A percentile compares a stretch with the other conserved stretches of the same genome.
Evolutionary conservation across 257 asterid genomes (phyloP).

Genomic region (Solanum etuberosum): DNA sequence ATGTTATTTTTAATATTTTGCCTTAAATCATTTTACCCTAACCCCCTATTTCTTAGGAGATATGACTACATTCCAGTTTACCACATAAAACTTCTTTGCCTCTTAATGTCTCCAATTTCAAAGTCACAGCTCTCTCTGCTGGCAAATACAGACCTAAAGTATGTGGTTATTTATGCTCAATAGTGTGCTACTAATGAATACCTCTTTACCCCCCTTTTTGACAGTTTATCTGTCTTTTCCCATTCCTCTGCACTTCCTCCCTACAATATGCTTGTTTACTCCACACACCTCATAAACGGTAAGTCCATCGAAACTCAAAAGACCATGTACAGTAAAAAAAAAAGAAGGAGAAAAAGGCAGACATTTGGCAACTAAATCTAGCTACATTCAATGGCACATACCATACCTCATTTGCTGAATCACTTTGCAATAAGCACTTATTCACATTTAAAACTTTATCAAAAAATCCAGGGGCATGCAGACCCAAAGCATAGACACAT

Average conservation of each 20-base stretch:
- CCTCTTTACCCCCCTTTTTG: background rate
- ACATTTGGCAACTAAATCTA: background rate
- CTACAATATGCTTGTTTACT: background rate
- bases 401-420: conserved; percentile 65
- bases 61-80: background rate
- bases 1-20: background rate
- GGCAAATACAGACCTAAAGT: background rate
- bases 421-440: conserved; percentile 80
- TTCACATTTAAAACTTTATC: conserved; percentile 80
- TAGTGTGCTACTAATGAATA: background rate
- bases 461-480: conserved; percentile 92
- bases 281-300: background rate
- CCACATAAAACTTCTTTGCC: background rate
- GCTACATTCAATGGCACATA: background rate
- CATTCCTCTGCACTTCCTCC: background rate
- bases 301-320: background rate
- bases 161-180: background rate
- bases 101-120: background rate
- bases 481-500: conserved; percentile 59
- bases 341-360: background rate
- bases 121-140: background rate
- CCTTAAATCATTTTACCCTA: background rate
- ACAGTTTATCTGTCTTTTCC: background rate
- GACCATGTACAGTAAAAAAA: background rate
- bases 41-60: background rate